A percentile compares a stretch with the other conserved stretches of the same genome.
phyloP scores from a whole-genome alignment of 2,329 filamentous ascomycete genomes.

The Hypoxylon sp. region DNA sequence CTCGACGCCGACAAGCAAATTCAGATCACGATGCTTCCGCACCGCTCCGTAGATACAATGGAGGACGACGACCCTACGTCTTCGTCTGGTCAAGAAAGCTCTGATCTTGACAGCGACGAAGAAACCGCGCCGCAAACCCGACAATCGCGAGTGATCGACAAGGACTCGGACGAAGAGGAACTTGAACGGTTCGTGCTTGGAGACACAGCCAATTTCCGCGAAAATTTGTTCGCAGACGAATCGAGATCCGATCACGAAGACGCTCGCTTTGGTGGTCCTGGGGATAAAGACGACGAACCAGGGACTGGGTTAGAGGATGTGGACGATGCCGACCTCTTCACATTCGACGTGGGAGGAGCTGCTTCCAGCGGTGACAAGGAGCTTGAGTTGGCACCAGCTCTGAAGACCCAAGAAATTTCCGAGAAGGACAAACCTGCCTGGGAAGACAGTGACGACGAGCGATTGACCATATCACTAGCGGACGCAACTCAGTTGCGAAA shows the following conservation, averaged over 20 bases:
- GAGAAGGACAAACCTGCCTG: conserved; percentile 72
- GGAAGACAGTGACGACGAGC: conserved; percentile 97
- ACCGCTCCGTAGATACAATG: conserved; percentile 41
- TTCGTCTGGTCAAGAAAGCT: conserved; percentile 48
- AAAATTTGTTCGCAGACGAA: conserved; percentile 74
- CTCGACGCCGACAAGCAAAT: conserved; percentile 13
- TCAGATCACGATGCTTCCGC: conserved; percentile 43
- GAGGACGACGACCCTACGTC: conserved; percentile 42
- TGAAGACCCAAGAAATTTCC: conserved; percentile 43
- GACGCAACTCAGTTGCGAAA: conserved; percentile 82
- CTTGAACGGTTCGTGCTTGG: conserved; percentile 91
- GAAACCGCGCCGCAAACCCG: conserved; percentile 45
- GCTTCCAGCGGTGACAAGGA: conserved; percentile 55
- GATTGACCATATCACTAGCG: conserved; percentile 84
- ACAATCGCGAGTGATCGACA: conserved; percentile 63
- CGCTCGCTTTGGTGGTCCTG: conserved; percentile 49
- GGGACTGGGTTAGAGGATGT: conserved; percentile 70
- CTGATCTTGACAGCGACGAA: conserved; percentile 48
- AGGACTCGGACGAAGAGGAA: conserved; percentile 86
- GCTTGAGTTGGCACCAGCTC: conserved; percentile 33
- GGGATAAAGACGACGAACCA: conserved; percentile 58
- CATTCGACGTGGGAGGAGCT: conserved; percentile 76
- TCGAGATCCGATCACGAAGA: conserved; percentile 47
- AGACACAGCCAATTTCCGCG: conserved; percentile 83
- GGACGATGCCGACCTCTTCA: conserved; percentile 87